Evolutionary conservation across 169 alveolate genomes (phyloP).

Genomic region (Neospora caninum): DNA sequence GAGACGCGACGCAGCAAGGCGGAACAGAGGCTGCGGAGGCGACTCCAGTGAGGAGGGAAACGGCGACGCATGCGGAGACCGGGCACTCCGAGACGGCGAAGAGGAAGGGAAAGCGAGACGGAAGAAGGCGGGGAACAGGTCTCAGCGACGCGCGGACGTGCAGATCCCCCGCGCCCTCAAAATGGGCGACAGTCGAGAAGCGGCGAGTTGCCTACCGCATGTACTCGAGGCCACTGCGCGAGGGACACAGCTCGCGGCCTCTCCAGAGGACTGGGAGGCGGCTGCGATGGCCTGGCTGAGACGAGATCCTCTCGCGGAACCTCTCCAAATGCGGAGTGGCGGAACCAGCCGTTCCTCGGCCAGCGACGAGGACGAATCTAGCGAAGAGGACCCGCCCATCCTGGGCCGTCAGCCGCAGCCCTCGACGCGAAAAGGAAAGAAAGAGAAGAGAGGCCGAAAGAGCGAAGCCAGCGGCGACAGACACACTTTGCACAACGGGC

Average conservation of each 20-base stretch:
- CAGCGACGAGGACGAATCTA: neutral
- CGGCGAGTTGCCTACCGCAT: too few species aligned
- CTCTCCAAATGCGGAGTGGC: neutral
- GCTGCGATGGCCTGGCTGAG: neutral
- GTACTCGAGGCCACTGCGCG: too few species aligned
- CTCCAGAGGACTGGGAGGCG: neutral
- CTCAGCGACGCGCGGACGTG: neutral
- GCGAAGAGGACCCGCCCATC: neutral
- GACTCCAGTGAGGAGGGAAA: neutral
- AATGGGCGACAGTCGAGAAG: too few species aligned
- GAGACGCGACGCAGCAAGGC: neutral
- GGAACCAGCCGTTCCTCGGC: neutral
- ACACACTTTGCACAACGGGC: too few species aligned
- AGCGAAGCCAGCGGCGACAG: too few species aligned
- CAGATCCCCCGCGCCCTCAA: too few species aligned
- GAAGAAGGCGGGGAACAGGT: neutral
- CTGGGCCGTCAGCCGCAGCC: neutral
- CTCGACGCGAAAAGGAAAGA: neutral
- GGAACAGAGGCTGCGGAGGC: neutral
- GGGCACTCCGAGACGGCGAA: neutral
- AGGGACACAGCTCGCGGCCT: too few species aligned
- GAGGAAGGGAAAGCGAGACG: neutral
- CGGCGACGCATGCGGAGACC: neutral
- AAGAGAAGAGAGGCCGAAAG: neutral
- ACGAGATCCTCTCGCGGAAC: neutral